Base-by-base conservation (phyloP, 345 rosid genomes). In the Eucalyptus pauciflora region DNA sequence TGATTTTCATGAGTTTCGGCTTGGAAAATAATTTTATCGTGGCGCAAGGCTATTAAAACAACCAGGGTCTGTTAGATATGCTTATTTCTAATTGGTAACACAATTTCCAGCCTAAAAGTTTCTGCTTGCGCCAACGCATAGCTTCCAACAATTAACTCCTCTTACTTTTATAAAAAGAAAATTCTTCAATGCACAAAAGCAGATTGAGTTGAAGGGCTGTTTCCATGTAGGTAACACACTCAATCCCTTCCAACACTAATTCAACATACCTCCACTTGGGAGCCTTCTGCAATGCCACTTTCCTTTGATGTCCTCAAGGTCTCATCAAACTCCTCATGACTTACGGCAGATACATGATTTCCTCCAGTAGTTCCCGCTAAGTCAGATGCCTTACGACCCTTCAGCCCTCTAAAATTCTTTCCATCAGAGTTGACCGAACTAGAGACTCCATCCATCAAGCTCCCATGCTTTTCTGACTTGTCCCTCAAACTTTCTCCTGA, bases 261-360 rank as follows among this genome's bases (percentile, higher is more conserved):
- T 76, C 87, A 67, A 93, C 95, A 89, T 90, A 98, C 99, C 99
- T 98, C 99, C 86, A 97, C 98, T 71, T 33, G 91, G 48, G 98
- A 94, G 86, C 97, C 97, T 94, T 94, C 97, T 94, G 89, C 93
- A 90, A 98, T 94, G 90, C 85, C 87, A 45, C 89, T 91, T 85
- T 90, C 94, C 86, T 92, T 94, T 37, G 89, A 88, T 87, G 89
- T 87, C 90, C 90, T 92, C 16, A 52, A 90, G 37, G 71, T 88
- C 89, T 91, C 93, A 62, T 90, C 94, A 87, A 60, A 48, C 86
- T 93, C 93, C 88, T 85, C 89, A 54, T 88, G 95, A 90, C 88
- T 54, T 89, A 89, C 87, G 33, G 87, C 94, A 86, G 93, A 88
- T 91, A 94, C 95, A 31, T 90, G 91, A 92, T 92, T 92, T 67